Percentiles rank a stretch among this genome's conserved stretches.
These are phyloP conservation scores for Musa acuminata DNA, from an alignment of 176 grass and related monocot genomes.

Conservation along the genomic window DNA sequence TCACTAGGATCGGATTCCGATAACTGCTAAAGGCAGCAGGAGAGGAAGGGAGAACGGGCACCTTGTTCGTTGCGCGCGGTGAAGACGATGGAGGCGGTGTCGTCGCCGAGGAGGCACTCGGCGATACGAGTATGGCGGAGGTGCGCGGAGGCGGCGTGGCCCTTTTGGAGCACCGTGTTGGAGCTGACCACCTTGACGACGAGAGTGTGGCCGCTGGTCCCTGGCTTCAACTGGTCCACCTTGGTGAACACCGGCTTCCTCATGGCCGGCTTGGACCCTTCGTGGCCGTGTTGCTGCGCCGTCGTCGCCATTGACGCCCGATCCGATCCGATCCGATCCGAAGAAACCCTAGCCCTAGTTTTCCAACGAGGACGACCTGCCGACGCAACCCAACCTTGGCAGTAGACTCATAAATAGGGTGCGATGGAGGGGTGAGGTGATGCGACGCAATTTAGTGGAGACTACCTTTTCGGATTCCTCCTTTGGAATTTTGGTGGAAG, in stretches of 20 bases:
- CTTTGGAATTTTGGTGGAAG: background rate
- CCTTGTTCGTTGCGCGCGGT: slow-evolving; percentile 91
- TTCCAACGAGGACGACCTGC: background rate
- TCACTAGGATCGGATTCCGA: background rate
- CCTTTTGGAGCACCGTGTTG: slow-evolving; percentile 35
- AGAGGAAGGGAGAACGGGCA: slow-evolving; percentile 7
- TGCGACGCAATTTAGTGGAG: background rate
- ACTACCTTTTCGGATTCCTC: background rate
- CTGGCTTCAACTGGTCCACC: slow-evolving; percentile 79
- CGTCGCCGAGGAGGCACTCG: slow-evolving; percentile 83
- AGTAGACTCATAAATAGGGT: background rate
- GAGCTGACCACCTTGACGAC: slow-evolving; percentile 37
- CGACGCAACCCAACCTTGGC: background rate
- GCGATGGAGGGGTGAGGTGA: background rate
- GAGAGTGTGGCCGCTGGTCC: slow-evolving; percentile 48
- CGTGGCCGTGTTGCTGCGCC: slow-evolving; percentile 11
- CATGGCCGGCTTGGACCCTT: slow-evolving; percentile 35
- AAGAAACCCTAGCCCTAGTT: background rate
- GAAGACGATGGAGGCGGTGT: slow-evolving; percentile 71
- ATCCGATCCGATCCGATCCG: background rate
- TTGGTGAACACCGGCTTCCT: slow-evolving; percentile 80
- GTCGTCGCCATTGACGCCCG: slow-evolving; percentile 38
- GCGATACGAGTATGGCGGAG: slow-evolving; percentile 55
- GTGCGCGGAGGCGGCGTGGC: slow-evolving; percentile 32
- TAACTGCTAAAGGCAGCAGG: background rate